These are phyloP conservation scores for Neoboletus magnificus DNA, from an alignment of 768 basidiomycete genomes.

Conservation along the genomic window DNA sequence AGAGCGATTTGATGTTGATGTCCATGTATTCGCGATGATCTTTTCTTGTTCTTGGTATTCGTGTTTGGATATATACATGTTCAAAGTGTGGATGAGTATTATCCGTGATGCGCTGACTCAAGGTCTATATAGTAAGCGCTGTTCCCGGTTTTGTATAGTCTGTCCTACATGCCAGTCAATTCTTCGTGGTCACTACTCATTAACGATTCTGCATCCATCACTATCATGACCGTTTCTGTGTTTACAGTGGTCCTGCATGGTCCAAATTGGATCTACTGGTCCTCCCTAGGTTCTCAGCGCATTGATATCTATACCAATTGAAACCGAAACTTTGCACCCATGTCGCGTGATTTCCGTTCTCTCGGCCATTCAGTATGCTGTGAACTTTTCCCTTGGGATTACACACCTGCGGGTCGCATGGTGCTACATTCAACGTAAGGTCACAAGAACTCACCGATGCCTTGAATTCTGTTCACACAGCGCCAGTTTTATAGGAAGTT, in stretches of 20 bases:
- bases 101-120: not conserved
- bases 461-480: not conserved
- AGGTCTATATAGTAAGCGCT: not conserved
- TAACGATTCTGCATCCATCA: not conserved
- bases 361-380: not conserved
- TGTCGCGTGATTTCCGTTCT: not conserved
- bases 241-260: not conserved
- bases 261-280: not conserved
- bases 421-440: not conserved
- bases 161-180: not conserved
- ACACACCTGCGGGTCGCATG: not conserved
- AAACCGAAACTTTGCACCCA: not conserved
- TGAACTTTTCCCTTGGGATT: not conserved
- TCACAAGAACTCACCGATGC: no score
- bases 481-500: not conserved
- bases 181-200: not conserved
- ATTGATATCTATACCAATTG: not conserved
- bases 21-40: not conserved
- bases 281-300: not conserved
- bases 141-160: not conserved
- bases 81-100: not conserved
- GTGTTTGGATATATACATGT: not conserved
- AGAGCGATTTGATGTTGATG: not conserved
- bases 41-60: not conserved
- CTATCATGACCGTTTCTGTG: not conserved